Percentiles rank a stretch among this genome's conserved stretches.
phyloP scores from a whole-genome alignment of 257 asterid genomes.

The Przewalskia tangutica region DNA sequence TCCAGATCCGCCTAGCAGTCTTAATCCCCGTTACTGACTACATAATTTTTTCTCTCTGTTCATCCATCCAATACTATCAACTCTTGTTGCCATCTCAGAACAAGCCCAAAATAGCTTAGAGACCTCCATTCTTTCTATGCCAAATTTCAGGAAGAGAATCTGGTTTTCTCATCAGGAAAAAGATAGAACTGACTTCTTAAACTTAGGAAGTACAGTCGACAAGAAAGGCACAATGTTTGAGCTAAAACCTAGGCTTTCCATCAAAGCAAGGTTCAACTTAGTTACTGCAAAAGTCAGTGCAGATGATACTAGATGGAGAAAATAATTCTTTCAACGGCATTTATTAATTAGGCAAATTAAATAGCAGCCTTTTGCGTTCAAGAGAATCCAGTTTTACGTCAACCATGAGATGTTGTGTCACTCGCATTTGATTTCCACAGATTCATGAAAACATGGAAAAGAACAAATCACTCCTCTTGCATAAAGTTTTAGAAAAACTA shows the following conservation, averaged over 20 bases:
- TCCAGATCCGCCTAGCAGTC: background rate
- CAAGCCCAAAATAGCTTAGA: background rate
- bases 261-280: background rate
- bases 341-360: background rate
- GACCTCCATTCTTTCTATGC: background rate
- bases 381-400: background rate
- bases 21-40: background rate
- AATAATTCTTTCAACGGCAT: background rate
- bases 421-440: background rate
- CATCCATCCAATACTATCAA: background rate
- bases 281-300: background rate
- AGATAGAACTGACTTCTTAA: background rate
- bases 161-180: background rate
- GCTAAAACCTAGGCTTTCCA: background rate
- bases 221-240: background rate
- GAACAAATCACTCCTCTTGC: background rate
- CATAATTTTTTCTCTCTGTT: background rate
- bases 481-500: background rate
- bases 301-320: background rate
- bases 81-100: background rate
- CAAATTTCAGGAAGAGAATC: slow-evolving; percentile 2
- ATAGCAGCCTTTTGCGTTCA: background rate
- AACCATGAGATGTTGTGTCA: background rate
- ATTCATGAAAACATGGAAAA: background rate
- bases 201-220: background rate